Conservation (phyloP, 2,329 filamentous ascomycete species). For the Phialemonium atrogriseum region DNA sequence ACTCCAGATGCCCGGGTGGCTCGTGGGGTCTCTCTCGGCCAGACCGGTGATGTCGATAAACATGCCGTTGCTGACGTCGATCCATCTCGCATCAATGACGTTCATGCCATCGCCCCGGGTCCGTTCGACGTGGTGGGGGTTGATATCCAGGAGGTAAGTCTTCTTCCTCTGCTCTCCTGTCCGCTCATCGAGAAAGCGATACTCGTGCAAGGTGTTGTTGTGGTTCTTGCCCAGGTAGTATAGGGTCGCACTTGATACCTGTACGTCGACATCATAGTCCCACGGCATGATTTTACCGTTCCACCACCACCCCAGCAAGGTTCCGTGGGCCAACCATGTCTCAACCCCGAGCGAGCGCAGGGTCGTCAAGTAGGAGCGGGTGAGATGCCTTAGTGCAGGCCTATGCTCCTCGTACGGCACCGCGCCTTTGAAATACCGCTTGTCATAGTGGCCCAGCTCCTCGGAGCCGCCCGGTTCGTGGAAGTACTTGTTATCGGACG, state of each 20-base stretch:
- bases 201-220: slow-evolving; percentile 61
- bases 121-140: slow-evolving; percentile 58
- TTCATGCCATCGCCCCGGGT: slow-evolving; percentile 61
- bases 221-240: slow-evolving; percentile 53
- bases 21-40: slow-evolving; percentile 53
- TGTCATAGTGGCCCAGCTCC: slow-evolving; percentile 65
- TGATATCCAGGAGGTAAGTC: slow-evolving; percentile 67
- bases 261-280: slow-evolving; percentile 80
- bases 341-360: slow-evolving; percentile 59
- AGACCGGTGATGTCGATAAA: slow-evolving; percentile 80
- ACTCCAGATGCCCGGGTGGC: slow-evolving; percentile 57
- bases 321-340: slow-evolving; percentile 83
- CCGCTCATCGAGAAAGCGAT: slow-evolving; percentile 35
- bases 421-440: slow-evolving; percentile 55
- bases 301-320: slow-evolving; percentile 85
- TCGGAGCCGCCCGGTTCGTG: slow-evolving; percentile 53
- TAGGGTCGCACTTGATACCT: slow-evolving; percentile 62
- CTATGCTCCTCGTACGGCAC: slow-evolving; percentile 59
- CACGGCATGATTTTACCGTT: slow-evolving; percentile 69
- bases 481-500: slow-evolving; percentile 51
- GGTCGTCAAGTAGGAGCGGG: slow-evolving; percentile 64
- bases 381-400: slow-evolving; percentile 58
- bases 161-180: slow-evolving; percentile 27
- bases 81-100: slow-evolving; percentile 78
- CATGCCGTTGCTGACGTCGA: slow-evolving; percentile 66